These are phyloP conservation scores for Gentiana dahurica DNA, from an alignment of 257 asterid genomes.

Conservation along the genomic window DNA sequence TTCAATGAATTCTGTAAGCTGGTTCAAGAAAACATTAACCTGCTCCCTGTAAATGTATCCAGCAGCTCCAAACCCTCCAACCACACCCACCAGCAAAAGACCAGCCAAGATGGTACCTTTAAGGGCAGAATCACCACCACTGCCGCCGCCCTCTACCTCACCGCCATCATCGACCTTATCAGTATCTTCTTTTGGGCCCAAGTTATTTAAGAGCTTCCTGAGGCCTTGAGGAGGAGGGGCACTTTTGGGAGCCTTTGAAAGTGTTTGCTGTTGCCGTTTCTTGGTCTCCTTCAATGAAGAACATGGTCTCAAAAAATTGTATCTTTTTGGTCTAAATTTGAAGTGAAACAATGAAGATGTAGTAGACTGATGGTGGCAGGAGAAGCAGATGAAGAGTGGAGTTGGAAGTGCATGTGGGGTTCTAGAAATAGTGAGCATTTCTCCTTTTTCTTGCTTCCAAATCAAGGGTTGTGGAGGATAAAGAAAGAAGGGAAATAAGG, in stretches of 20 bases:
- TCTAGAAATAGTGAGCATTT: conserved; percentile 57
- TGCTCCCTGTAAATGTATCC: conserved; percentile 83
- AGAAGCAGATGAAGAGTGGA: conserved; percentile 39
- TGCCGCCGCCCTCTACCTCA: conserved; percentile 3
- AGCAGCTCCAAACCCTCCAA: conserved; percentile 81
- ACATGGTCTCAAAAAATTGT: conserved; percentile 76
- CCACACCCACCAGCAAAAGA: conserved; percentile 35
- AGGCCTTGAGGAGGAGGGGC: conserved; percentile 67
- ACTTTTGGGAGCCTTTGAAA: conserved; percentile 41
- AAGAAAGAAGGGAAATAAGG: conserved; percentile 8
- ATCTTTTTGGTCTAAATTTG: conserved; percentile 45
- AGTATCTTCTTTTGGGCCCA: conserved; percentile 41
- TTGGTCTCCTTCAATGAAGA: conserved; percentile 72
- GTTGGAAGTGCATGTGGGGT: conserved; percentile 23
- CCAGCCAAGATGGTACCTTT: conserved; percentile 69
- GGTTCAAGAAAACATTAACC: conserved; percentile 73
- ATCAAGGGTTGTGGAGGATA: conserved; percentile 4
- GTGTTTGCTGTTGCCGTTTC: conserved; percentile 36
- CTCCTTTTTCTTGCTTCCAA: conserved; percentile 8
- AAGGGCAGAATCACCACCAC: conserved; percentile 39
- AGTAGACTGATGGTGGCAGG: conserved; percentile 26
- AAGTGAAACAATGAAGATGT: conserved; percentile 16
- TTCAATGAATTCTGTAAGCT: conserved; percentile 64
- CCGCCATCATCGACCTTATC: conserved; percentile 17
- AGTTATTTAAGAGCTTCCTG: conserved; percentile 50